phyloP scores from a whole-genome alignment of 75 land plant genomes.

The Picea glauca region DNA sequence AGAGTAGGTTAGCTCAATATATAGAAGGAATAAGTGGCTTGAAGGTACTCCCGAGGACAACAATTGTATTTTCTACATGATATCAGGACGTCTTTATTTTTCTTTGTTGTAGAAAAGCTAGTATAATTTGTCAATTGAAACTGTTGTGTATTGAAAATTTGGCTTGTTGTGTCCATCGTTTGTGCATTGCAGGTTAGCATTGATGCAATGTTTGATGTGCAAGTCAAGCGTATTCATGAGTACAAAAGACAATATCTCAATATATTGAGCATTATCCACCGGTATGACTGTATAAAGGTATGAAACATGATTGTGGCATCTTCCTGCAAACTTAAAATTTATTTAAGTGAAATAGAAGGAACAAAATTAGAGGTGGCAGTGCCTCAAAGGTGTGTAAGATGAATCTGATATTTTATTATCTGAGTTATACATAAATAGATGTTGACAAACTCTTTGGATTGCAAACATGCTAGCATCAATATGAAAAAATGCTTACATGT shows the following conservation, averaged over 20 bases:
- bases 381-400: too few relatives aligned
- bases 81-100: not conserved
- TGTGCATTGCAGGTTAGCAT: conserved; percentile 54
- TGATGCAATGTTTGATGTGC: conserved; percentile 87
- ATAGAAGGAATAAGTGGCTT: conserved; percentile 61
- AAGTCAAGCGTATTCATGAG: conserved; percentile 79
- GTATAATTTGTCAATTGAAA: not conserved
- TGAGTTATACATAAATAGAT: not conserved
- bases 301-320: not conserved
- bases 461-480: not conserved
- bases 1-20: conserved; percentile 66
- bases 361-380: too few relatives aligned
- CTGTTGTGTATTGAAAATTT: conserved; percentile 38
- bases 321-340: not conserved
- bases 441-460: not conserved
- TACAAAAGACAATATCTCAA: conserved; percentile 79
- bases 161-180: not conserved
- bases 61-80: not conserved
- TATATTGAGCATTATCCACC: conserved; percentile 67
- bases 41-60: conserved; percentile 29
- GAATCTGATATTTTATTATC: too few relatives aligned
- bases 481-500: not conserved
- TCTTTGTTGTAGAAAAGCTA: not conserved
- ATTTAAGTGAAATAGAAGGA: too few relatives aligned
- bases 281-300: conserved; percentile 82